Evolutionary conservation across 768 basidiomycete species (phyloP).

Genomic region (Mycena olivaceomarginata): DNA sequence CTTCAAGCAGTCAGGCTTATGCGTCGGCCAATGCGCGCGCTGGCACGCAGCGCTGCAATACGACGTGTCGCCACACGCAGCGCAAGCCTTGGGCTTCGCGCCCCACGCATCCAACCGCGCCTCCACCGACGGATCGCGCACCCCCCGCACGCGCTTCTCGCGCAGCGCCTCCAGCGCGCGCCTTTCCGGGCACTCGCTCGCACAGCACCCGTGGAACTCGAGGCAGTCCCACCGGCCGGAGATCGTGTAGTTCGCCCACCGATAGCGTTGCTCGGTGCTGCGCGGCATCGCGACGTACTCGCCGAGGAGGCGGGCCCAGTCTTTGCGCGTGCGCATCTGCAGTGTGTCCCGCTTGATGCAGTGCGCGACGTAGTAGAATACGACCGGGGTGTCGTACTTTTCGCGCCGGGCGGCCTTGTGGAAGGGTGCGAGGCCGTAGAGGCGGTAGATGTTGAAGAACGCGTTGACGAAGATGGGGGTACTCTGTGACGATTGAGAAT

Average conservation of each 20-base stretch:
- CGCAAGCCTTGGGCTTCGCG: conserved; percentile 46
- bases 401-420: conserved; percentile 42
- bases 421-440: conserved; percentile 51
- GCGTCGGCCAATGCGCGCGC: conserved; percentile 47
- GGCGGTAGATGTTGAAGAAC: conserved; percentile 50
- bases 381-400: conserved; percentile 36
- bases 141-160: conserved; percentile 45
- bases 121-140: conserved; percentile 49
- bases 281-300: conserved; percentile 46
- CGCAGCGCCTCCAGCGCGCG: conserved; percentile 44
- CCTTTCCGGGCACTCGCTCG: conserved; percentile 47
- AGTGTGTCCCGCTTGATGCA: conserved; percentile 44
- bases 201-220: conserved; percentile 46
- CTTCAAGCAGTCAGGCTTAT: conserved; percentile 46
- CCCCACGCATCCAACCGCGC: conserved; percentile 51
- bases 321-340: conserved; percentile 34
- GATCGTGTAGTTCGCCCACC: conserved; percentile 46
- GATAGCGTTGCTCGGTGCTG: conserved; percentile 42
- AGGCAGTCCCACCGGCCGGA: conserved; percentile 52
- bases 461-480: conserved; percentile 45
- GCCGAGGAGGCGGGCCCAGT: conserved; percentile 46
- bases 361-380: conserved; percentile 53
- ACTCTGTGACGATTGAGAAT: conserved; percentile 26
- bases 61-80: conserved; percentile 42
- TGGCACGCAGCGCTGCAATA: conserved; percentile 52